Evolutionary conservation across 202 grass and related monocot genomes (phyloP), one percentile per base, ranked within the genome.

Genomic region (Setaria viridis): DNA sequence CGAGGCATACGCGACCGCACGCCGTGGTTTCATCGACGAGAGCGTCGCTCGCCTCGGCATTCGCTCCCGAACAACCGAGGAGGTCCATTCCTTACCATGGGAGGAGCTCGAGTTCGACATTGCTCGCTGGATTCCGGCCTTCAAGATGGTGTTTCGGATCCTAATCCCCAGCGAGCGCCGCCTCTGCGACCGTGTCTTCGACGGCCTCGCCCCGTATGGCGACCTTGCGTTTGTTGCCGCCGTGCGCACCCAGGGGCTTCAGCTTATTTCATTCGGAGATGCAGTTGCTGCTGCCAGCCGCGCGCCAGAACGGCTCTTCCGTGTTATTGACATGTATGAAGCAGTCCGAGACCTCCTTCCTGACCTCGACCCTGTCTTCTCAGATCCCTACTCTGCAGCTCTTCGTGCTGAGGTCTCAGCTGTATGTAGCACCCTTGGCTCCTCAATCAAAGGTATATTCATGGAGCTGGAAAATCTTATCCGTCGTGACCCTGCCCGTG

Each of bases 391-490:
- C 89, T 98, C 93, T 20, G 86, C 88, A 25, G 82, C 91, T 60
- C 93, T 99, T 20, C 88, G 90, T 20, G 85, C 88, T 16, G 93
- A 99, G 68, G 96, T 95, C 14, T 87, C 86, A 39, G 79, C 93
- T 21, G 84, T 94, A 3, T 92, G 86, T 82, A 94, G 43, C 80
- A 86, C 91, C 20, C 88, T 99, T 30, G 91, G 91, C 4, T 91
- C 90, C 55, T 92, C 96, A 54, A 95, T 99, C 86, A 90, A 93
- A 66, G 96, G 93, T 9, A 96, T 99, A 80, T 99, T 99, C 90
- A 91, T 99, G 88, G 96, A 99, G 76, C 72, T 99, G 19, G 96
- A 99, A 58, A 99, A 99, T 88, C 90, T 99, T 1, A 94, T 99
- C 76, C 94, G 96, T 30, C 96, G 96, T 43, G 96, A 98, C 30